phyloP scores from a whole-genome alignment of 2,329 filamentous ascomycete genomes.

The Lizonia empirigonia region DNA sequence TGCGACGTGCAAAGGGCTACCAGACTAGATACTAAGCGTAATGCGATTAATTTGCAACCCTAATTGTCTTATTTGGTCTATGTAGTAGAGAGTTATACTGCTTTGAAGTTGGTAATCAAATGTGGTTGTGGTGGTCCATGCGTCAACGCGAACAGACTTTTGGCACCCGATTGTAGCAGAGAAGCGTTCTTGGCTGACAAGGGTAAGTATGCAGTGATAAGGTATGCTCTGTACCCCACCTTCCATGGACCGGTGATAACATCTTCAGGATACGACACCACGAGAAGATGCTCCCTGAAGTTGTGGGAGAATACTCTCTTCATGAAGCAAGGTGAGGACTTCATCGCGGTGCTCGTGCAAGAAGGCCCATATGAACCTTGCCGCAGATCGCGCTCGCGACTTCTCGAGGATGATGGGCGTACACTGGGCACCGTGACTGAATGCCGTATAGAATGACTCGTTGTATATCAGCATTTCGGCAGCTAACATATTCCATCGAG shows the following conservation, averaged over 20 bases:
- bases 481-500: neutral
- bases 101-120: too few species aligned
- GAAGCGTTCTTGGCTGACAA: conserved; percentile 1
- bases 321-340: too few species aligned
- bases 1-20: too few species aligned
- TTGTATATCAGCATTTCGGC: neutral
- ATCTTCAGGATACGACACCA: neutral
- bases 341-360: too few species aligned
- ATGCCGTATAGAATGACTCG: neutral
- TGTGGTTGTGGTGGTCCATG: too few species aligned
- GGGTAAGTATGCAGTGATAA: conserved; percentile 8
- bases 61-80: too few species aligned
- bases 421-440: neutral
- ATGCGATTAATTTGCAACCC: too few species aligned
- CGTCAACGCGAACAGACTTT: too few species aligned
- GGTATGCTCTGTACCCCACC: neutral
- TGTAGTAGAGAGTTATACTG: too few species aligned
- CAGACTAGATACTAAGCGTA: too few species aligned
- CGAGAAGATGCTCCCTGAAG: neutral
- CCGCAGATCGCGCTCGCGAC: too few species aligned
- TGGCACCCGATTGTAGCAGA: conserved; percentile 1
- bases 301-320: neutral
- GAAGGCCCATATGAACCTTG: too few species aligned
- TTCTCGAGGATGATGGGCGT: neutral
- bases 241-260: neutral